These are phyloP conservation scores for Hydnomerulius pinastri DNA, from an alignment of 768 basidiomycete genomes.

Conservation along the genomic window DNA sequence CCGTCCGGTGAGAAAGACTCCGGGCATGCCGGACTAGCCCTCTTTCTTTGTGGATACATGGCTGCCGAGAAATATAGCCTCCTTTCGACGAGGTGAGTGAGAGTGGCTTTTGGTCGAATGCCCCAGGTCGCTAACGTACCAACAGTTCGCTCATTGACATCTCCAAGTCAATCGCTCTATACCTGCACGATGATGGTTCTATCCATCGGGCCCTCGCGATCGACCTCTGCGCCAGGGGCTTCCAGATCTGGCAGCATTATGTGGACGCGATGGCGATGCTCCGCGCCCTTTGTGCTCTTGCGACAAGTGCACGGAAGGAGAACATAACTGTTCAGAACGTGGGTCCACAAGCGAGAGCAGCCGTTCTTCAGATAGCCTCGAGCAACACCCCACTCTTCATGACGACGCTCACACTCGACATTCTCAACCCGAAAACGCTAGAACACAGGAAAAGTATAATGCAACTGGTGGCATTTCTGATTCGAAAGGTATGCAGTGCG, in stretches of 20 bases:
- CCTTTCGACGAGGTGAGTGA: constrained; percentile 65
- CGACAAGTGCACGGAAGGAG: constrained; percentile 75
- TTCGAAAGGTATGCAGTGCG: constrained; percentile 68
- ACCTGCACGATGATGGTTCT: constrained; percentile 72
- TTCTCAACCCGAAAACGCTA: constrained; percentile 71
- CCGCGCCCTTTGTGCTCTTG: constrained; percentile 78
- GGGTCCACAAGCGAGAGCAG: constrained; percentile 75
- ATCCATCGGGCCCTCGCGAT: constrained; percentile 73
- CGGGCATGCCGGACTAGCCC: constrained; percentile 60
- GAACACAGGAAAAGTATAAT: constrained; percentile 86
- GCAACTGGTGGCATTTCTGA: constrained; percentile 91
- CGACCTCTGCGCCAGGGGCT: constrained; percentile 89
- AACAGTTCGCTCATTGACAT: constrained; percentile 78
- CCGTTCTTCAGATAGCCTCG: constrained; percentile 83
- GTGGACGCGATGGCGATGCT: constrained; percentile 88
- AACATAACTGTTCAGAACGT: constrained; percentile 65
- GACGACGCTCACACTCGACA: constrained; percentile 89
- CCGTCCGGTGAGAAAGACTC: constrained; percentile 62
- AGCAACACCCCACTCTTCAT: constrained; percentile 89
- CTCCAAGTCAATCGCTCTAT: constrained; percentile 77
- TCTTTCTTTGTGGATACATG: constrained; percentile 82
- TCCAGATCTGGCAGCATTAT: constrained; percentile 93
- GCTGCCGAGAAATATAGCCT: constrained; percentile 79
- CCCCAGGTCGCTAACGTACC: no score
- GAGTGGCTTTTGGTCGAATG: no score